Evolutionary conservation across 108 stramenopile species (phyloP).

Genomic region (Pseudonitzschia multiseries): DNA sequence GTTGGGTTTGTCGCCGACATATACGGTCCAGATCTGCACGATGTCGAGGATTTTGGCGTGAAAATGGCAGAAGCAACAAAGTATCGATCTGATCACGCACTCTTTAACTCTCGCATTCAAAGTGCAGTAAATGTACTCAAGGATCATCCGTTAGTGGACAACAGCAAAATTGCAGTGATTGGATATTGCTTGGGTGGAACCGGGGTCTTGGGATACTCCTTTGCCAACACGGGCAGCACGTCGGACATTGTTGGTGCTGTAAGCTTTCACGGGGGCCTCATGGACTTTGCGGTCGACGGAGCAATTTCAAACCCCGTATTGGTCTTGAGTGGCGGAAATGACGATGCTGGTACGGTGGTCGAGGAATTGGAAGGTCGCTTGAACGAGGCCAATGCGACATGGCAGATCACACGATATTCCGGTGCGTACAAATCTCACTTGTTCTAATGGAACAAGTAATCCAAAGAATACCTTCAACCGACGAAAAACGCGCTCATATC

Average conservation of each 20-base stretch:
- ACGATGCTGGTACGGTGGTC: constrained; percentile 31
- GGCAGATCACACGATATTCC: constrained; percentile 52
- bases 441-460: not conserved
- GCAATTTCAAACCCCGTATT: constrained; percentile 18
- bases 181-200: constrained; percentile 54
- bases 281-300: constrained; percentile 22
- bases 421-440: not conserved
- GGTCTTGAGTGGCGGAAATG: constrained; percentile 43
- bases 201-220: constrained; percentile 38
- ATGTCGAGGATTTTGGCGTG: constrained; percentile 9
- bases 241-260: constrained; percentile 33
- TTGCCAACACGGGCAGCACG: not conserved
- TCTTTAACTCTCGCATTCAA: constrained; percentile 40
- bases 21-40: constrained; percentile 38
- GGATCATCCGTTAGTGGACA: constrained; percentile 31
- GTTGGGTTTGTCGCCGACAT: constrained; percentile 53
- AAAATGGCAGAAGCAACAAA: constrained; percentile 16
- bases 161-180: constrained; percentile 32
- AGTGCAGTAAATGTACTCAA: constrained; percentile 43
- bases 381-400: constrained; percentile 22
- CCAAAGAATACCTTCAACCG: not conserved
- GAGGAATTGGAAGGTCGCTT: constrained; percentile 33
- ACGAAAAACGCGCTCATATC: not conserved
- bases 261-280: constrained; percentile 42
- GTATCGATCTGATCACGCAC: constrained; percentile 31